phyloP scores from a whole-genome alignment of 1,139 yeast genomes.

The Debaryomyces nepalensis region DNA sequence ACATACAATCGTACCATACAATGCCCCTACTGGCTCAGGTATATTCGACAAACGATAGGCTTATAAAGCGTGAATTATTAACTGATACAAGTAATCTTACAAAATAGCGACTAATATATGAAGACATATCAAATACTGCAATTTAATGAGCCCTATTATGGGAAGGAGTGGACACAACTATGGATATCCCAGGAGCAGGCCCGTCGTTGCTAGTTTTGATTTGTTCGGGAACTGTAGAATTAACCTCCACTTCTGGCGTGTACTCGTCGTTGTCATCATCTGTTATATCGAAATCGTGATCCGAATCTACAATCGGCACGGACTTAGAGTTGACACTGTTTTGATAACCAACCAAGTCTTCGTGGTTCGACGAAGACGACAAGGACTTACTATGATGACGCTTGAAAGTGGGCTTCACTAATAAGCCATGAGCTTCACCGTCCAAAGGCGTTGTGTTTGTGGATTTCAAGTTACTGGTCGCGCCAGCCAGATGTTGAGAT shows the following conservation, averaged over 20 bases:
- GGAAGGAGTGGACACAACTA: conserved; percentile 32
- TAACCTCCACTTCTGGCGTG: conserved; percentile 5
- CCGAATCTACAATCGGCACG: conserved; percentile 33
- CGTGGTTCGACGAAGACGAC: conserved; percentile 55
- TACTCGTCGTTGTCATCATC: conserved; percentile 28
- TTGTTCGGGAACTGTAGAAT: not conserved
- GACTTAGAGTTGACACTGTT: conserved; percentile 25
- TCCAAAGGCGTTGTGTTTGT: conserved; percentile 25
- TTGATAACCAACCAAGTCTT: conserved; percentile 50
- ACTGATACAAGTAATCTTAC: conserved; percentile 7
- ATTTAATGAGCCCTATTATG: not conserved
- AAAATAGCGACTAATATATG: not conserved
- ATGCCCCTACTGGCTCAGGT: too few relatives aligned
- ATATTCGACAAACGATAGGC: too few relatives aligned
- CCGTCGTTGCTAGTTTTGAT: not conserved
- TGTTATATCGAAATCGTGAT: conserved; percentile 35
- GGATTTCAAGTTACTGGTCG: conserved; percentile 21
- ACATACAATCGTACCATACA: too few relatives aligned
- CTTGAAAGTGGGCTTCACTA: conserved; percentile 24
- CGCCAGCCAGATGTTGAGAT: conserved; percentile 5
- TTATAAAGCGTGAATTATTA: not conserved
- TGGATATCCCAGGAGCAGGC: conserved; percentile 23
- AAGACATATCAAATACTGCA: not conserved
- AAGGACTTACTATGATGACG: conserved; percentile 66
- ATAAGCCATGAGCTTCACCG: conserved; percentile 7